Conservation (phyloP, 805 yeast genomes). For the Starmerella scarabaei region DNA sequence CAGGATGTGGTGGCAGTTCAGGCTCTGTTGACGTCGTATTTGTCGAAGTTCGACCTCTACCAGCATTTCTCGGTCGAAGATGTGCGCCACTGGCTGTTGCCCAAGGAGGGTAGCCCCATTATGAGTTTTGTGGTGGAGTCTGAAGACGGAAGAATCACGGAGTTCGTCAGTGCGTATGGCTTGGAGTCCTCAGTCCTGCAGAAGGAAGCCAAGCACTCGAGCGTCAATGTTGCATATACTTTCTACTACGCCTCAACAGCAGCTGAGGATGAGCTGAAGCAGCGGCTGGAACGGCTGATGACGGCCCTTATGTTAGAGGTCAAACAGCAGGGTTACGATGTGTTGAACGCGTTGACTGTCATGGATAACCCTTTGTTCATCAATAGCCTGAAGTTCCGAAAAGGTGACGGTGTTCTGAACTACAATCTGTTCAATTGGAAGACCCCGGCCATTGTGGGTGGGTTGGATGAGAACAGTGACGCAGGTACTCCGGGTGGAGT, state of each 20-base stretch:
- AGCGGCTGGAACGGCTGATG: conserved; percentile 49
- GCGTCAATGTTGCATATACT: conserved; percentile 73
- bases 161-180: conserved; percentile 78
- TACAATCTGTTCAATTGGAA: conserved; percentile 86
- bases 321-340: conserved; percentile 60
- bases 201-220: conserved; percentile 42
- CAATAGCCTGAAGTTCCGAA: conserved; percentile 73
- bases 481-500: conserved; percentile 58
- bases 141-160: conserved; percentile 51
- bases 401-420: conserved; percentile 85
- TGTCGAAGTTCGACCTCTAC: conserved; percentile 55
- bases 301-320: conserved; percentile 67
- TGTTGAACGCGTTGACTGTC: conserved; percentile 81
- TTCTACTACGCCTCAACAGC: conserved; percentile 78
- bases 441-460: conserved; percentile 71
- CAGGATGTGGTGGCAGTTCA: conserved; percentile 55
- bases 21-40: conserved; percentile 47
- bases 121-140: conserved; percentile 63
- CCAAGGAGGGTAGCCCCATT: conserved; percentile 14
- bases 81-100: conserved; percentile 64
- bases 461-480: conserved; percentile 46
- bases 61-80: conserved; percentile 61
- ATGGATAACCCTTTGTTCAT: conserved; percentile 82
- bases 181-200: conserved; percentile 73
- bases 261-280: conserved; percentile 35